Base-by-base conservation (phyloP, 305 asterid species). In the Fraxinus angustifolia region DNA sequence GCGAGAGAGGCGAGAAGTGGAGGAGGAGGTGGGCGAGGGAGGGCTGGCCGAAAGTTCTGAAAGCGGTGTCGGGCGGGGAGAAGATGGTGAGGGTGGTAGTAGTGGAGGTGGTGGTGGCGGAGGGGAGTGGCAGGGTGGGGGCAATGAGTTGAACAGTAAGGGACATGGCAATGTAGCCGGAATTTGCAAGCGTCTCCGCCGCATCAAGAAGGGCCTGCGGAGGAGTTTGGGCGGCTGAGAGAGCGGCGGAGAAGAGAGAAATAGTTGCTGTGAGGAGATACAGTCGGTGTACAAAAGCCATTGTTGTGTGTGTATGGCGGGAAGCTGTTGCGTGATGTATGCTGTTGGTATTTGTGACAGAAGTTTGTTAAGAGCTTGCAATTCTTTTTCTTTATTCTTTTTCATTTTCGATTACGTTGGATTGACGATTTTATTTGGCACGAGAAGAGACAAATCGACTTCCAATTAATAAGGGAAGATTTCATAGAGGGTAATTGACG, bases 161-260 rank as follows among this genome's bases (percentile, higher is more conserved):
- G 4, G 97, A 89, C 97, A 94, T 94, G 17, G 97, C 87, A 0
- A 72, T 65, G 88, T 88, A 91, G 70, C 96, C 97, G 36, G 96
- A 90, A 53, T 81, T 90, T 0, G 93, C 88, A 28, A 94, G 94
- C 10, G 94, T 88, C 17, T 92, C 92, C 30, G 84, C 96, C 23
- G 97, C 97, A 82, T 89, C 87, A 76, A 84, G 34, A 79, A 94
- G 71, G 33, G 90, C 76, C 5, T 75, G 88, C 0, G 91, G 85
- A 65, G 86, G 80, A 28, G 82, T 77, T 0, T 84, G 72, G 31
- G 82, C 62, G 79, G 87, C 23, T 76, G 86, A 45, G 82, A 82
- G 38, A 31, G 42, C 75, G 42, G 23, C 23, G 71, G 79, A 42
- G 78, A 81, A 50, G 87, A 84, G 35, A 70, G 85, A 85, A 84